These are phyloP conservation scores for Xylaria sp. DNA, from an alignment of 2,329 filamentous ascomycete genomes.

Conservation along the genomic window DNA sequence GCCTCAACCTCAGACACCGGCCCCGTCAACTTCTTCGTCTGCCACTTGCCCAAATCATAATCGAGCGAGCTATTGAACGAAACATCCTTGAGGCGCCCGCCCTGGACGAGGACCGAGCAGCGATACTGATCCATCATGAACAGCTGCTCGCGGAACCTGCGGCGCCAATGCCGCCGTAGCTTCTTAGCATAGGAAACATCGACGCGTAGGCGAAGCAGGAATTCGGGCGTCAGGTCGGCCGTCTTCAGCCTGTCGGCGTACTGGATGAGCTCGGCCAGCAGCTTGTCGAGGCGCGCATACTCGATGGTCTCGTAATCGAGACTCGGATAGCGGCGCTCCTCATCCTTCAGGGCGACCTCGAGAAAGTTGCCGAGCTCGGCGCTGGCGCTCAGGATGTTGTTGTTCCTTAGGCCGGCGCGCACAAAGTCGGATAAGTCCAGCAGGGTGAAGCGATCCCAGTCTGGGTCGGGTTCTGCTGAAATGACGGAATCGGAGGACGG, in stretches of 20 bases:
- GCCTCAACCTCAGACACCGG: conserved; percentile 38
- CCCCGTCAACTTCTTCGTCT: conserved; percentile 29
- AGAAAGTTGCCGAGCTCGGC: conserved; percentile 37
- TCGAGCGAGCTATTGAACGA: conserved; percentile 33
- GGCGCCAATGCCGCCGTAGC: conserved; percentile 40
- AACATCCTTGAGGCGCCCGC: conserved; percentile 39
- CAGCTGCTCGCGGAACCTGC: conserved; percentile 41
- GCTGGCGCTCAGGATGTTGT: conserved; percentile 33
- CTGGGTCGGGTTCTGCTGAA: conserved; percentile 18
- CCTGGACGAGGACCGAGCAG: conserved; percentile 33
- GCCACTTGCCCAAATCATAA: conserved; percentile 35
- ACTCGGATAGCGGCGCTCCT: conserved; percentile 31
- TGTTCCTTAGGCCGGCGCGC: conserved; percentile 33
- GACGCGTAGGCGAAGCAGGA: conserved; percentile 31
- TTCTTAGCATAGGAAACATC: conserved; percentile 36
- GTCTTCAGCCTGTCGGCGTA: conserved; percentile 36
- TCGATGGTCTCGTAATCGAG: conserved; percentile 39
- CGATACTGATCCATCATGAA: conserved; percentile 43
- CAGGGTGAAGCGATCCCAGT: conserved; percentile 24
- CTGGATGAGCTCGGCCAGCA: conserved; percentile 41
- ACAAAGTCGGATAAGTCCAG: conserved; percentile 41
- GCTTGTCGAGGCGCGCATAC: conserved; percentile 32
- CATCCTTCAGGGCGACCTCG: conserved; percentile 36
- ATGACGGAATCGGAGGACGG: conserved; percentile 14
- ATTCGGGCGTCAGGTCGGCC: conserved; percentile 26